Conservation (phyloP, 768 basidiomycete species). For the Pleurotus eryngii region DNA sequence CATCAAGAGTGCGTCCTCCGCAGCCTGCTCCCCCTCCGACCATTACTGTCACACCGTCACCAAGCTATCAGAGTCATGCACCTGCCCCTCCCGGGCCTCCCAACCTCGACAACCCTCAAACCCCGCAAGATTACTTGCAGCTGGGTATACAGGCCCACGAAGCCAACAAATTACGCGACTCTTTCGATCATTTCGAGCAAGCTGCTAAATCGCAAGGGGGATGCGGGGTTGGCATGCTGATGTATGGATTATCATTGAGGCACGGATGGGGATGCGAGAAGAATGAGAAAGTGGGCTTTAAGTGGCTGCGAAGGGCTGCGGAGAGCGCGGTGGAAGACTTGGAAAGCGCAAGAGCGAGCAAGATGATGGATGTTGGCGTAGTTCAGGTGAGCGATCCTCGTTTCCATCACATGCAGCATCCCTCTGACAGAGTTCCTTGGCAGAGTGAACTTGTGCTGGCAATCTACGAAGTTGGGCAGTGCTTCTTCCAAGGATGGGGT, state of each 20-base stretch:
- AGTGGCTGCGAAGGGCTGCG: constrained; percentile 80
- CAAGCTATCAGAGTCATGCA: constrained; percentile 7
- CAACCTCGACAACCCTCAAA: constrained; percentile 16
- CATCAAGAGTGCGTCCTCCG: too few species aligned
- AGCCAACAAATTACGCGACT: constrained; percentile 64
- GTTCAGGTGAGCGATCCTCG: constrained; percentile 40
- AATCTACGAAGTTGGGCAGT: constrained; percentile 90
- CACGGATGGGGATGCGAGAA: constrained; percentile 87
- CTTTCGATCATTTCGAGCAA: constrained; percentile 72
- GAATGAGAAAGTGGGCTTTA: constrained; percentile 77
- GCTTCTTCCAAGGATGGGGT: constrained; percentile 93
- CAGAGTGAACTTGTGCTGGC: constrained; percentile 83
- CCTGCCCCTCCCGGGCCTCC: constrained; percentile 9
- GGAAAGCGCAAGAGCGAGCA: constrained; percentile 55
- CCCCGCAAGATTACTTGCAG: constrained; percentile 68
- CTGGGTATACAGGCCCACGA: constrained; percentile 79
- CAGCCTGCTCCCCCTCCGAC: constrained; percentile 12
- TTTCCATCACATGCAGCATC: too few species aligned
- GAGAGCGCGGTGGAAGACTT: constrained; percentile 77
- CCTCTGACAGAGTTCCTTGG: neutral
- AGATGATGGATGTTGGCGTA: constrained; percentile 43
- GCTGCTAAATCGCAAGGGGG: constrained; percentile 74
- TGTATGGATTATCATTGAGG: constrained; percentile 84
- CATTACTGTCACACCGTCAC: constrained; percentile 11
- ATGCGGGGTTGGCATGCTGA: constrained; percentile 86